Percentiles rank a stretch among this genome's conserved stretches.
phyloP scores from a whole-genome alignment of 768 basidiomycete genomes.

The Phallus indusiatus region DNA sequence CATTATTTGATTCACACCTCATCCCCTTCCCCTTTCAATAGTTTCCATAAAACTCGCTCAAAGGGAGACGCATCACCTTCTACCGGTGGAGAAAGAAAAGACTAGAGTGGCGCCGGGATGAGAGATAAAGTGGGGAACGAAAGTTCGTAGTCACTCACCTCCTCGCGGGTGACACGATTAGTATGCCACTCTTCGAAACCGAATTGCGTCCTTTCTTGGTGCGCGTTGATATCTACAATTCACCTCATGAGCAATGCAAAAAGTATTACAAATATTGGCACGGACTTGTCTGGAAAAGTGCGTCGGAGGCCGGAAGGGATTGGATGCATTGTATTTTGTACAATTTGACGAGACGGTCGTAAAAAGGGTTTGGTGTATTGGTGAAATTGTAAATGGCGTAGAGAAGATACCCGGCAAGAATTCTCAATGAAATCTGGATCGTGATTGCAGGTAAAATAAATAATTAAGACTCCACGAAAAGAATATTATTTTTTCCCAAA shows the following conservation, averaged over 20 bases:
- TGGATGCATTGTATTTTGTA: neutral
- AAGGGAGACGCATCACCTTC: constrained; percentile 20
- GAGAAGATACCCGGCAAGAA: constrained; percentile 70
- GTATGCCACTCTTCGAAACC: constrained; percentile 13
- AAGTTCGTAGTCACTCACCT: neutral
- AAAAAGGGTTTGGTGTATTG: constrained; percentile 76
- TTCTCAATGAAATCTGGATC: constrained; percentile 44
- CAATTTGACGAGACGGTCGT: constrained; percentile 56
- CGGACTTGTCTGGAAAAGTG: neutral
- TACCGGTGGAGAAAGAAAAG: neutral
- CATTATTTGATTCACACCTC: constrained; percentile 42
- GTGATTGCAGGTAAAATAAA: neutral
- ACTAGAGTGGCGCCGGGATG: neutral
- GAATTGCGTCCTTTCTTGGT: constrained; percentile 29
- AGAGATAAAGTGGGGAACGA: neutral
- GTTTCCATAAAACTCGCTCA: constrained; percentile 84
- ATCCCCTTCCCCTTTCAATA: constrained; percentile 71
- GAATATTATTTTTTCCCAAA: neutral
- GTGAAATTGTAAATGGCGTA: constrained; percentile 75
- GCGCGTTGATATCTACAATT: neutral
- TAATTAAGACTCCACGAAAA: neutral
- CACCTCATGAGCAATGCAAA: neutral
- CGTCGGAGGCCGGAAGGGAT: neutral
- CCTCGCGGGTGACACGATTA: neutral
- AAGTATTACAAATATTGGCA: neutral